Evolutionary conservation across 2,329 filamentous ascomycete species (phyloP).

Genomic region (Hortaea sp.): DNA sequence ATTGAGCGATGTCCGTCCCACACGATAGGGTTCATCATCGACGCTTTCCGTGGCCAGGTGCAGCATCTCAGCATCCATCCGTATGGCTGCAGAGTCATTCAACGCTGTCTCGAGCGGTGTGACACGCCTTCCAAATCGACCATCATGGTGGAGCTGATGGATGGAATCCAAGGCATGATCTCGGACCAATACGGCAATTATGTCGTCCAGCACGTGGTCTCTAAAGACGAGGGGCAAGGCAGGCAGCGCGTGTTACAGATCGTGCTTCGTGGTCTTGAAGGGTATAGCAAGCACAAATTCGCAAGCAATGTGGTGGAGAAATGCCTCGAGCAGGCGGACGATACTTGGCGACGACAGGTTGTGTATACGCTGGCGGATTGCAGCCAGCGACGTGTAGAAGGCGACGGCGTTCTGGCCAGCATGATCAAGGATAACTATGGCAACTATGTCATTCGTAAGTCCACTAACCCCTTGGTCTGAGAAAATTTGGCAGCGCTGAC

Average conservation of each 20-base stretch:
- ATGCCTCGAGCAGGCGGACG: constrained; percentile 64
- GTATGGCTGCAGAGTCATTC: constrained; percentile 87
- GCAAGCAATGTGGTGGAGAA: constrained; percentile 97
- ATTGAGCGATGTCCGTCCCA: constrained; percentile 70
- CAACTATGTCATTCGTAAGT: constrained; percentile 94
- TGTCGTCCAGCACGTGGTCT: constrained; percentile 84
- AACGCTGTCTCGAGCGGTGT: constrained; percentile 79
- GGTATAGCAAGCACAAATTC: constrained; percentile 86
- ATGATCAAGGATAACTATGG: constrained; percentile 87
- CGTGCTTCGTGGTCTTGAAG: constrained; percentile 61
- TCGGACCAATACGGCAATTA: constrained; percentile 92
- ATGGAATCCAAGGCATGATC: constrained; percentile 61
- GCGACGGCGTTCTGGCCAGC: constrained; percentile 58
- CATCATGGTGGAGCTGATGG: constrained; percentile 71
- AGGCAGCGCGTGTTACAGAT: constrained; percentile 61
- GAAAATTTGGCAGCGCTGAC: constrained; percentile 8
- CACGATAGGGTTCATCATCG: constrained; percentile 76
- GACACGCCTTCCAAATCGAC: constrained; percentile 54
- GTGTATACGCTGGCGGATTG: constrained; percentile 49
- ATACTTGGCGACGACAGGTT: constrained; percentile 60
- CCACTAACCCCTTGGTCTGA: neutral
- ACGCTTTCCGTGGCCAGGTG: constrained; percentile 67
- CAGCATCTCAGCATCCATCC: constrained; percentile 64
- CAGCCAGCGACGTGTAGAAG: constrained; percentile 43
- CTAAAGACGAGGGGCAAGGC: constrained; percentile 64